Evolutionary conservation across 169 alveolate species (phyloP).

Genomic region (Eimeria acervulina): DNA sequence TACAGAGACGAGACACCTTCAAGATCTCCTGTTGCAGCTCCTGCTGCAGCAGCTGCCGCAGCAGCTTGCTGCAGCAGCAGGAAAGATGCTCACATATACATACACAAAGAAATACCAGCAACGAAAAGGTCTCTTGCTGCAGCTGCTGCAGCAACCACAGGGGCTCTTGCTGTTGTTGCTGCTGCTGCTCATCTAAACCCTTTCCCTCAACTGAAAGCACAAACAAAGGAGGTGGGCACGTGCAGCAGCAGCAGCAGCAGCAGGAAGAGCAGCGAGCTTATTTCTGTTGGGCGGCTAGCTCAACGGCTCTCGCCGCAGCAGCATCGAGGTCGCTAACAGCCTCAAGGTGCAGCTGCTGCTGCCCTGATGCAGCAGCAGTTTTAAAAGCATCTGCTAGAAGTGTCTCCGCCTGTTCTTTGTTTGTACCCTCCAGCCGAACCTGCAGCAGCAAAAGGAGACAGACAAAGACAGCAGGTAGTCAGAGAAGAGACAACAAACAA

Average conservation of each 20-base stretch:
- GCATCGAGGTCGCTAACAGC: conserved; percentile 93
- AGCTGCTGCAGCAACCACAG: too few relatives aligned
- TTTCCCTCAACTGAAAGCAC: not conserved
- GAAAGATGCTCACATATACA: too few relatives aligned
- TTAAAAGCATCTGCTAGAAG: conserved; percentile 83
- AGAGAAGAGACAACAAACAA: too few relatives aligned
- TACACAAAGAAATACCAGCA: too few relatives aligned
- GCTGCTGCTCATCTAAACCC: not conserved
- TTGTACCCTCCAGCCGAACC: conserved; percentile 97
- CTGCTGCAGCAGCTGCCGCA: too few relatives aligned
- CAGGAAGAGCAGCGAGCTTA: too few relatives aligned
- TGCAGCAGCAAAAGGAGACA: conserved; percentile 86
- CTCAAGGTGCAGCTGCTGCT: conserved; percentile 90
- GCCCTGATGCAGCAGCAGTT: conserved; percentile 87
- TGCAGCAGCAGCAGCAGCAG: not conserved
- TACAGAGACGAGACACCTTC: too few relatives aligned
- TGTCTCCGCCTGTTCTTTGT: conserved; percentile 94
- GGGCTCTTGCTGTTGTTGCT: not conserved
- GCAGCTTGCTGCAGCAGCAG: too few relatives aligned
- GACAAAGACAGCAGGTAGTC: not conserved
- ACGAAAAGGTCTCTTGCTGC: too few relatives aligned
- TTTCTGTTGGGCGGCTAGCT: conserved; percentile 74
- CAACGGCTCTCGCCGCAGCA: conserved; percentile 96
- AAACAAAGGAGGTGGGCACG: not conserved
- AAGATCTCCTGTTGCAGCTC: too few relatives aligned